These are phyloP conservation scores for Boletus rufocinnamomeus DNA, from an alignment of 768 basidiomycete genomes.

Conservation along the genomic window DNA sequence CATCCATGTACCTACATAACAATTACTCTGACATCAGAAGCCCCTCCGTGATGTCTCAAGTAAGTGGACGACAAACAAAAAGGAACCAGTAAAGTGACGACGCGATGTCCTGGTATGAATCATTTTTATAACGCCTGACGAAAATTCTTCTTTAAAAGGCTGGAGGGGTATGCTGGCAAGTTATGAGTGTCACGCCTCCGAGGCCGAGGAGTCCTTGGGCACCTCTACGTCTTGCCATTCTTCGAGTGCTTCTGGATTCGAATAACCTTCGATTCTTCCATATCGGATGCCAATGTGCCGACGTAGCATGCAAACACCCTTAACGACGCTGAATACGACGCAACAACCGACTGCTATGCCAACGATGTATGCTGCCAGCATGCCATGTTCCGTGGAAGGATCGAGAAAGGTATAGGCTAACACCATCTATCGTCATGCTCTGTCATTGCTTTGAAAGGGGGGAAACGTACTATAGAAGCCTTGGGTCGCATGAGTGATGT, in stretches of 20 bases:
- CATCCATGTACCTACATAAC: not conserved
- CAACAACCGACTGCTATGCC: constrained; percentile 55
- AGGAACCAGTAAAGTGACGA: not conserved
- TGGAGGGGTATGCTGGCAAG: not conserved
- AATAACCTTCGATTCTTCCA: constrained; percentile 9
- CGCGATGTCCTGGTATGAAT: not conserved
- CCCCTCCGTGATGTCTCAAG: not conserved
- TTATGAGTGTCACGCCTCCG: constrained; percentile 11
- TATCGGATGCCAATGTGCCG: constrained; percentile 30
- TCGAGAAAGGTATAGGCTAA: constrained; percentile 69
- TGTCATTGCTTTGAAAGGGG: constrained; percentile 6
- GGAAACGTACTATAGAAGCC: constrained; percentile 60
- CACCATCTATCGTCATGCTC: constrained; percentile 4
- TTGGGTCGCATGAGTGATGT: constrained; percentile 61
- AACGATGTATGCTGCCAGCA: constrained; percentile 62
- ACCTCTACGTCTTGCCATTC: constrained; percentile 49
- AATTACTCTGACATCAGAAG: constrained; percentile 2
- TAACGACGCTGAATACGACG: constrained; percentile 53
- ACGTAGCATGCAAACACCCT: constrained; percentile 43
- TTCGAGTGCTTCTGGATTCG: constrained; percentile 33
- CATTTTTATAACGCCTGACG: not conserved
- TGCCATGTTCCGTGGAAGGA: constrained; percentile 42
- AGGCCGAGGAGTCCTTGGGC: constrained; percentile 14
- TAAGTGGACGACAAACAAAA: not conserved
- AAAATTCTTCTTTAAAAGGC: not conserved